phyloP scores from a whole-genome alignment of 768 basidiomycete species.

The Phylloporus arenicola region DNA sequence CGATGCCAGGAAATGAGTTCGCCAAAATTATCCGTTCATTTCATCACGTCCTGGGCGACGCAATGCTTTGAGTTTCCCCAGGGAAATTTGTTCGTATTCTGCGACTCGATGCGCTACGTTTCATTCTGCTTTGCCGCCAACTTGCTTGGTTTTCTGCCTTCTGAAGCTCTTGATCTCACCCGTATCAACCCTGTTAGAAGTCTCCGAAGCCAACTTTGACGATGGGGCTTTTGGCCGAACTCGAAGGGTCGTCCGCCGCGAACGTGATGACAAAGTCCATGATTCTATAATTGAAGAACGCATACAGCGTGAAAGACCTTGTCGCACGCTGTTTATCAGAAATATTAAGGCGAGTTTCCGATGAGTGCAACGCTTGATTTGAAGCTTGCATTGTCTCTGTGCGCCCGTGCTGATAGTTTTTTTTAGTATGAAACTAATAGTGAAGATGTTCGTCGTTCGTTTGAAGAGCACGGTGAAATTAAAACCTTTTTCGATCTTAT shows the following conservation, averaged over 20 bases:
- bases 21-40: conserved; percentile 16
- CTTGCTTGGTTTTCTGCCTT: conserved; percentile 38
- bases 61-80: conserved; percentile 24
- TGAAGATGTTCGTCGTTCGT: conserved; percentile 74
- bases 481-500: conserved; percentile 97
- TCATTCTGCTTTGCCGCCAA: conserved; percentile 39
- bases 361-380: conserved; percentile 11
- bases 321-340: conserved; percentile 93
- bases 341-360: conserved; percentile 88
- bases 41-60: conserved; percentile 15
- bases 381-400: conserved; percentile 4
- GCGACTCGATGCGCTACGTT: conserved; percentile 41
- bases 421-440: conserved; percentile 83
- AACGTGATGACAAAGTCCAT: conserved; percentile 85
- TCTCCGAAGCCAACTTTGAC: conserved; percentile 50
- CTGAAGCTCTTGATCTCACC: conserved; percentile 44
- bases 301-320: conserved; percentile 88
- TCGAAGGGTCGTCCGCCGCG: conserved; percentile 57
- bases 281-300: conserved; percentile 91
- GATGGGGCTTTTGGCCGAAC: conserved; percentile 45
- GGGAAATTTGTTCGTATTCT: conserved; percentile 17
- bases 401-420: conserved; percentile 11
- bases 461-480: conserved; percentile 93
- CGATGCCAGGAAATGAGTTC: conserved; percentile 28
- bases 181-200: conserved; percentile 52